Evolutionary conservation across 163 green algal species (phyloP).

Genomic region (Chloromonas sp.): DNA sequence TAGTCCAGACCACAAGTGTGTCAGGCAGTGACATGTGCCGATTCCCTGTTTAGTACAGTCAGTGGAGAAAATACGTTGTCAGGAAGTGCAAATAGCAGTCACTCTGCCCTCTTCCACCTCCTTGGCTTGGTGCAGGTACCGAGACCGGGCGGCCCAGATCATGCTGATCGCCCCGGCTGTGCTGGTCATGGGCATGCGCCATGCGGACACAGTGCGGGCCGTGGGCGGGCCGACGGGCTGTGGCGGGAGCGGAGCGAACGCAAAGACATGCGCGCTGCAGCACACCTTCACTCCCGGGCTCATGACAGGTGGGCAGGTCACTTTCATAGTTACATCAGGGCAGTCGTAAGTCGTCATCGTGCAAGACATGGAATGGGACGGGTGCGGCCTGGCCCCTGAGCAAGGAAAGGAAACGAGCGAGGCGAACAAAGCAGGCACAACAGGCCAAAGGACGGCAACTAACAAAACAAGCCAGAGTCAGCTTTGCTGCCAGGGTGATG

Average conservation of each 20-base stretch:
- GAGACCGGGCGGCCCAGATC: slow-evolving; percentile 53
- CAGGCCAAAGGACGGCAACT: too few relatives aligned
- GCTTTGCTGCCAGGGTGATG: too few relatives aligned
- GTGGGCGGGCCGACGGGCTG: slow-evolving; percentile 7
- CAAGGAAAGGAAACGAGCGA: too few relatives aligned
- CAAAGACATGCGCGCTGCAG: background rate
- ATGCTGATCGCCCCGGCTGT: slow-evolving; percentile 54
- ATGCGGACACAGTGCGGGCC: slow-evolving; percentile 22
- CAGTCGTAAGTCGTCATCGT: too few relatives aligned
- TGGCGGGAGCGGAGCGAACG: background rate
- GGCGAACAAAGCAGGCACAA: too few relatives aligned
- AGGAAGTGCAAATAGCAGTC: background rate
- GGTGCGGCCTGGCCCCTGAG: too few relatives aligned
- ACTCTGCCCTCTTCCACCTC: background rate
- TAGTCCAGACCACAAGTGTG: background rate
- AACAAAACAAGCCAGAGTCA: too few relatives aligned
- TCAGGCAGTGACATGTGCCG: background rate
- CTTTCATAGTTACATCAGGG: too few relatives aligned
- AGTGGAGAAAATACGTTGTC: too few relatives aligned
- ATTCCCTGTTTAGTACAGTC: too few relatives aligned
- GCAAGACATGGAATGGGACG: too few relatives aligned
- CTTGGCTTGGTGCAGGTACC: slow-evolving; percentile 36
- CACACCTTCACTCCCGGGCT: slow-evolving; percentile 56
- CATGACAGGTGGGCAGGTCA: slow-evolving; percentile 42
- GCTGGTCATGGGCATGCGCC: slow-evolving; percentile 50